Percentiles rank a stretch among this genome's conserved stretches.
Evolutionary conservation across 2,329 filamentous ascomycete genomes (phyloP).

Genomic region (Neocucurbitaria cava): DNA sequence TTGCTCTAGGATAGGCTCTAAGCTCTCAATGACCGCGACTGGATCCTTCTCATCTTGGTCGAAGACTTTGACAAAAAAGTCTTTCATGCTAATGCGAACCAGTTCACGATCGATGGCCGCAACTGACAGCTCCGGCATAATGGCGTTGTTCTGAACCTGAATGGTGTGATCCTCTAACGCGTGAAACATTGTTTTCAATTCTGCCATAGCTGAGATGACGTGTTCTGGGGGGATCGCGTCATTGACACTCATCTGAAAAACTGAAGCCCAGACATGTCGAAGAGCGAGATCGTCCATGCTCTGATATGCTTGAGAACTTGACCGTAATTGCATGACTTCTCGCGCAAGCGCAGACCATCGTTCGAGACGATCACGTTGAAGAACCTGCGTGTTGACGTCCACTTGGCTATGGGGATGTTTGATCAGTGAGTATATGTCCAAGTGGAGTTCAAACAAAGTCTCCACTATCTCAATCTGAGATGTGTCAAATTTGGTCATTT

Average conservation of each 20-base stretch:
- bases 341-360: constrained; percentile 67
- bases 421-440: constrained; percentile 70
- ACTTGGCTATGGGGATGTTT: constrained; percentile 66
- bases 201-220: constrained; percentile 67
- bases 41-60: constrained; percentile 82
- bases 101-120: constrained; percentile 89
- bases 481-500: constrained; percentile 40
- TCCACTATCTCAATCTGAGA: constrained; percentile 62
- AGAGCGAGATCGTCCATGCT: constrained; percentile 56
- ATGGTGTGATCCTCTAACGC: constrained; percentile 60
- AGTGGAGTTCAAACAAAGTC: constrained; percentile 70
- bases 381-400: constrained; percentile 56
- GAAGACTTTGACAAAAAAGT: constrained; percentile 92
- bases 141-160: constrained; percentile 78
- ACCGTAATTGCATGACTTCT: constrained; percentile 57
- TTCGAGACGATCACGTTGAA: constrained; percentile 65
- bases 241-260: constrained; percentile 65
- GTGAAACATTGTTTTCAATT: constrained; percentile 64
- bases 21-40: constrained; percentile 82
- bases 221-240: constrained; percentile 65
- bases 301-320: constrained; percentile 26
- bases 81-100: constrained; percentile 91
- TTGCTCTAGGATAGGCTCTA: constrained; percentile 90
- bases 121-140: constrained; percentile 86
- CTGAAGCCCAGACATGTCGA: constrained; percentile 71